These are phyloP conservation scores for Chytriomyces hyalinus DNA, from an alignment of 192 early-diverging fungal species.

Conservation along the genomic window DNA sequence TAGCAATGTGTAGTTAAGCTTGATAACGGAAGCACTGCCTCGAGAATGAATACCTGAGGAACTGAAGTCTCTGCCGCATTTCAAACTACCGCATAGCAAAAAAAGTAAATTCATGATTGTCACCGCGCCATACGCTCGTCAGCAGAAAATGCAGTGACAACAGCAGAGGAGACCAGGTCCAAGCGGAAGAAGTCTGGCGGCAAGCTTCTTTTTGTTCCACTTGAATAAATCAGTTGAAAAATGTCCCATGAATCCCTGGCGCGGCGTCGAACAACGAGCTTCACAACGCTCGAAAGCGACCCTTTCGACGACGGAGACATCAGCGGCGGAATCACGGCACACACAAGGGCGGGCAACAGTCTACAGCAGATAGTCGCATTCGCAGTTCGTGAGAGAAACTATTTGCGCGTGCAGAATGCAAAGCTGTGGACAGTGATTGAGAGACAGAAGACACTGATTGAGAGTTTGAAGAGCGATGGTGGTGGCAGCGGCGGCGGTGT, in stretches of 20 bases:
- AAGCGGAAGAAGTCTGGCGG: slow-evolving; percentile 2
- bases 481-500: not conserved
- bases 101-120: too few relatives aligned
- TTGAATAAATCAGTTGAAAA: too few relatives aligned
- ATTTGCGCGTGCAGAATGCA: slow-evolving; percentile 79
- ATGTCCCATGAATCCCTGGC: too few relatives aligned
- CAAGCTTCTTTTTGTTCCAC: slow-evolving; percentile 3
- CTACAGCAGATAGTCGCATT: not conserved
- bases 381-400: slow-evolving; percentile 58
- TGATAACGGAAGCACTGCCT: too few relatives aligned
- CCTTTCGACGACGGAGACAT: slow-evolving; percentile 21
- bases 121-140: too few relatives aligned
- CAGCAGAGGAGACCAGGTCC: not conserved
- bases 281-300: not conserved
- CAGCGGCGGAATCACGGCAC: not conserved
- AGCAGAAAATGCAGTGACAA: too few relatives aligned
- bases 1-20: too few relatives aligned
- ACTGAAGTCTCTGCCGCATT: too few relatives aligned
- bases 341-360: not conserved
- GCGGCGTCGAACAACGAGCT: not conserved
- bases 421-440: slow-evolving; percentile 92
- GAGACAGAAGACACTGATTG: slow-evolving; percentile 84
- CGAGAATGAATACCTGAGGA: too few relatives aligned
- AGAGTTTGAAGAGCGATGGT: slow-evolving; percentile 70
- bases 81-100: too few relatives aligned